These are phyloP conservation scores for Choricystis sp. DNA, from an alignment of 139 green algal genomes.

Conservation along the genomic window DNA sequence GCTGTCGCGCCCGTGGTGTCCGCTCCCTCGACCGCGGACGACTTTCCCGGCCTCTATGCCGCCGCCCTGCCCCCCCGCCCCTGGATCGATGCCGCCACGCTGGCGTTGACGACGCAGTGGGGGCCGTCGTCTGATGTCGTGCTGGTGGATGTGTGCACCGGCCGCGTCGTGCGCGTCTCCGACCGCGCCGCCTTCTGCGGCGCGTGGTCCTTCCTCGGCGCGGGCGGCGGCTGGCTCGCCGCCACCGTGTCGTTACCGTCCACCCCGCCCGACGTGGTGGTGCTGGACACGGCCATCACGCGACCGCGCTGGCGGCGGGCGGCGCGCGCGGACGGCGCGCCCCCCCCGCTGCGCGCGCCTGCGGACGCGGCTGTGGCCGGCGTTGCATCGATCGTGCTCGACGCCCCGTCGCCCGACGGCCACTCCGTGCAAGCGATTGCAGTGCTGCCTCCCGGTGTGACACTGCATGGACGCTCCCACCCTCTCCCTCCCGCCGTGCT, in stretches of 20 bases:
- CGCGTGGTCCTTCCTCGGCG: conserved; percentile 21
- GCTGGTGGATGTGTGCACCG: conserved; percentile 28
- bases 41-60: conserved; percentile 43
- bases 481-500: conserved; percentile 45
- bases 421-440: no score
- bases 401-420: no score
- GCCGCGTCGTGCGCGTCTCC: conserved; percentile 13
- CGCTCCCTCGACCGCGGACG: neutral
- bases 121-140: conserved; percentile 33
- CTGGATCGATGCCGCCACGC: conserved; percentile 10
- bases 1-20: neutral
- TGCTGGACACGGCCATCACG: neutral
- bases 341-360: no score
- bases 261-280: neutral
- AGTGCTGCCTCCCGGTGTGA: no score
- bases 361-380: no score
- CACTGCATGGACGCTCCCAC: conserved; percentile 1
- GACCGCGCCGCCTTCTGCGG: conserved; percentile 10
- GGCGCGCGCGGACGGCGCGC: no score
- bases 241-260: neutral
- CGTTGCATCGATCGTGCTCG: no score
- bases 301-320: neutral
- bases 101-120: conserved; percentile 63
- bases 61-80: conserved; percentile 12
- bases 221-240: neutral